Conservation (phyloP, 257 asterid species). For the Fraxinus quadrangulata region DNA sequence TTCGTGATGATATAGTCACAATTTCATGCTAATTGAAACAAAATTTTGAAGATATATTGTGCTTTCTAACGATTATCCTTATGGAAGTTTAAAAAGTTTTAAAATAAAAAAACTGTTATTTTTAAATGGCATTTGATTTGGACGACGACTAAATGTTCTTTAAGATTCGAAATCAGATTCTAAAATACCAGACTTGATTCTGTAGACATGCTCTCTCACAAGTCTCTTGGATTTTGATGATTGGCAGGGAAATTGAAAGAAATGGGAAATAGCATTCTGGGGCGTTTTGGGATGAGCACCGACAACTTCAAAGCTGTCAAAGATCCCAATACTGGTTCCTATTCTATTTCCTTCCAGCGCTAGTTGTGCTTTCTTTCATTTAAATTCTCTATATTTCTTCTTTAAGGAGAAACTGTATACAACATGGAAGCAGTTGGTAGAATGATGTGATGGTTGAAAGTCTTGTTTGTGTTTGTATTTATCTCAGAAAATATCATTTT, state of each 20-base stretch:
- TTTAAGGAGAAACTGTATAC: background rate
- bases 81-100: no score
- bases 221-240: background rate
- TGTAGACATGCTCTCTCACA: background rate
- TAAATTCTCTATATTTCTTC: background rate
- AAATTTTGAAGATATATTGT: background rate
- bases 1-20: background rate
- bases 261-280: slow-evolving; percentile 85
- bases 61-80: background rate
- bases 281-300: slow-evolving; percentile 90
- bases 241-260: slow-evolving; percentile 84
- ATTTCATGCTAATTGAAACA: background rate
- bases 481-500: slow-evolving; percentile 14
- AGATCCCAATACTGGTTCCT: slow-evolving; percentile 95
- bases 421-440: background rate
- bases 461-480: slow-evolving; percentile 16
- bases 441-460: slow-evolving; percentile 1
- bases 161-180: background rate
- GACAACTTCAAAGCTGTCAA: slow-evolving; percentile 92
- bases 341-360: slow-evolving; percentile 73
- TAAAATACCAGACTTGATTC: background rate
- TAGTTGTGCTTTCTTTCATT: slow-evolving; percentile 33
- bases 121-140: background rate
- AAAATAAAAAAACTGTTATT: background rate
- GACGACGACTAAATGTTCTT: background rate